A percentile compares a stretch with the other conserved stretches of the same genome.
phyloP scores from a whole-genome alignment of 495 filamentous ascomycete species.

The Bacidia gigantensis region DNA sequence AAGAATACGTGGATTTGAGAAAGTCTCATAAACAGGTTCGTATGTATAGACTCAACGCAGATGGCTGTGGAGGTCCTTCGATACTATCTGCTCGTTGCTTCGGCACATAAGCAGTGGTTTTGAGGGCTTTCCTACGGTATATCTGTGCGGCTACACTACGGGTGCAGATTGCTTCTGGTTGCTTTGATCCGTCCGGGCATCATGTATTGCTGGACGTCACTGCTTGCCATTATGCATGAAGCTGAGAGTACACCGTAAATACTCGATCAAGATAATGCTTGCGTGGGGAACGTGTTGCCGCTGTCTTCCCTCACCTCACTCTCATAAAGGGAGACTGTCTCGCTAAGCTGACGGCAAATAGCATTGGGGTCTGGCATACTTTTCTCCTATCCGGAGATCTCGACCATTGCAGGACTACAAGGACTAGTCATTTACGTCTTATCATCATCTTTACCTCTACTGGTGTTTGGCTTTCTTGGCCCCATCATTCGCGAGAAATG shows the following conservation, averaged over 20 bases:
- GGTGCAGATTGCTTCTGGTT: slow-evolving; percentile 45
- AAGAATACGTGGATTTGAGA: too few relatives aligned
- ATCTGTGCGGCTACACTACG: slow-evolving; percentile 69
- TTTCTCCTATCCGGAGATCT: slow-evolving; percentile 65
- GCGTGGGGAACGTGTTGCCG: slow-evolving; percentile 88
- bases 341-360: slow-evolving; percentile 26
- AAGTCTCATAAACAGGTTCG: slow-evolving; percentile 34
- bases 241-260: slow-evolving; percentile 83
- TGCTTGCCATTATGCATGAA: slow-evolving; percentile 33
- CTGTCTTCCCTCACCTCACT: slow-evolving; percentile 30
- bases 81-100: neutral
- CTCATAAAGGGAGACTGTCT: slow-evolving; percentile 18
- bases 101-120: slow-evolving; percentile 6
- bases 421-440: slow-evolving; percentile 59
- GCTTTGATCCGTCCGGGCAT: neutral
- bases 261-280: slow-evolving; percentile 96
- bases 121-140: slow-evolving; percentile 9
- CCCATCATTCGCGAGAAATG: slow-evolving; percentile 61
- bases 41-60: slow-evolving; percentile 24
- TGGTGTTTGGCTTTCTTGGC: slow-evolving; percentile 53
- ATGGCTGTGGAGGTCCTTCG: neutral
- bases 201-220: neutral
- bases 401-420: slow-evolving; percentile 63
- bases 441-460: slow-evolving; percentile 48
- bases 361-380: slow-evolving; percentile 67